These are phyloP conservation scores for Omphalotus guepiniiformis DNA, from an alignment of 768 basidiomycete species.

Conservation along the genomic window DNA sequence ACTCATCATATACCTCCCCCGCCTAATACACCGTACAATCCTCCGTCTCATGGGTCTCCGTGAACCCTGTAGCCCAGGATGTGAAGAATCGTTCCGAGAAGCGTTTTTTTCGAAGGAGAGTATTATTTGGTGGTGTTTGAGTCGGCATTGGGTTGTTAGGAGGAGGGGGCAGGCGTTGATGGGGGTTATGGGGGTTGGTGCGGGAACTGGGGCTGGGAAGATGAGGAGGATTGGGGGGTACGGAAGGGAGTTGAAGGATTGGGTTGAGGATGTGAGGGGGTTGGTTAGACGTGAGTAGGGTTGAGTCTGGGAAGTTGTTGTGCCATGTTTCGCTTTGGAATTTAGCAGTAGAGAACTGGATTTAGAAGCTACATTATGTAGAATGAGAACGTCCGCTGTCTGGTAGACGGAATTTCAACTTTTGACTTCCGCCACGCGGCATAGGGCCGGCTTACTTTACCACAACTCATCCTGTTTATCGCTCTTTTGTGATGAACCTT, in stretches of 20 bases:
- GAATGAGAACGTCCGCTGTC: too few species aligned
- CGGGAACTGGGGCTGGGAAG: slow-evolving; percentile 28
- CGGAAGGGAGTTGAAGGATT: slow-evolving; percentile 36
- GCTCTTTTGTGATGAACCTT: too few species aligned
- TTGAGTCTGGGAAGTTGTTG: too few species aligned
- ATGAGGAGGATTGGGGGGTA: slow-evolving; percentile 54
- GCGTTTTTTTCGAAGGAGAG: slow-evolving; percentile 46
- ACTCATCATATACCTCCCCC: slow-evolving; percentile 55
- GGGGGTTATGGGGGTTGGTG: slow-evolving; percentile 26
- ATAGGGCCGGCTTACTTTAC: too few species aligned
- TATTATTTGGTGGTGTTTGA: slow-evolving; percentile 49
- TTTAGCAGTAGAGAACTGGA: too few species aligned
- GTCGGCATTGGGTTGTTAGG: slow-evolving; percentile 33
- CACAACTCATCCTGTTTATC: too few species aligned
- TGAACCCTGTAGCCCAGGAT: slow-evolving; percentile 45
- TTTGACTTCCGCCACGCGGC: too few species aligned
- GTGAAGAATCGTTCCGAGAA: slow-evolving; percentile 34
- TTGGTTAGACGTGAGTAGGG: too few species aligned
- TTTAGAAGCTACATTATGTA: too few species aligned
- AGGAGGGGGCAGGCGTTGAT: slow-evolving; percentile 23
- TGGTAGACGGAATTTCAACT: too few species aligned
- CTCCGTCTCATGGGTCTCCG: slow-evolving; percentile 34
- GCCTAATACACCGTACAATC: slow-evolving; percentile 51
- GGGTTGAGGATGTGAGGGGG: slow-evolving; percentile 33
- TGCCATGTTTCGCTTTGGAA: too few species aligned